Conservation (phyloP, 139 green algal species). For the Ettlia oleoabundans region DNA sequence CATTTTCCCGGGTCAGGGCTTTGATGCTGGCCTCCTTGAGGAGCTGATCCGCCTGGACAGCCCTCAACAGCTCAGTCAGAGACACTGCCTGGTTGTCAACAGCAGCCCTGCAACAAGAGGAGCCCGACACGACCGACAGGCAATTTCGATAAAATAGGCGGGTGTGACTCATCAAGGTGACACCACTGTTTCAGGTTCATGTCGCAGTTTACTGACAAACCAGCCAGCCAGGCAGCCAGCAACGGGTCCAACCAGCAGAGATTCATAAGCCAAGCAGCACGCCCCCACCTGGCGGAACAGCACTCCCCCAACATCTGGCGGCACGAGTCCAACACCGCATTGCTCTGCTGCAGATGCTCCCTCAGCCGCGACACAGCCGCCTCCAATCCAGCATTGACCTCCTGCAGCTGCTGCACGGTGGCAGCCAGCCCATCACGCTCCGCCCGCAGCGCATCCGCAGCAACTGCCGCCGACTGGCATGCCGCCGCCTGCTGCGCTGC, state of each 20-base stretch:
- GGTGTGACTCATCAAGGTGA: not conserved
- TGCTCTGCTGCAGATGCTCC: conserved; percentile 11
- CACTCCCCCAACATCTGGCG: conserved; percentile 6
- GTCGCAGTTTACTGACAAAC: too few species aligned
- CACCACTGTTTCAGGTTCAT: too few species aligned
- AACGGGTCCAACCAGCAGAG: not conserved
- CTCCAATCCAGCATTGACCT: not conserved
- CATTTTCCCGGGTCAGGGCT: conserved; percentile 6
- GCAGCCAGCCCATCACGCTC: conserved; percentile 5
- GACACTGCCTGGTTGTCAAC: not conserved
- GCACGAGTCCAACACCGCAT: conserved; percentile 21
- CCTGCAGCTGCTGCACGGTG: conserved; percentile 5
- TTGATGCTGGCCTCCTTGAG: conserved; percentile 30
- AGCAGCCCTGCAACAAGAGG: not conserved
- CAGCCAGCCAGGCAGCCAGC: not conserved
- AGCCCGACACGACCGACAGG: too few species aligned
- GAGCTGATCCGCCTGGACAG: conserved; percentile 10
- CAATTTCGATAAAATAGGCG: too few species aligned
- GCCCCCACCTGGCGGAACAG: not conserved
- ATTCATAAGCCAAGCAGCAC: too few species aligned
- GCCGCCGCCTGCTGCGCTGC: not conserved
- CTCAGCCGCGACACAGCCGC: not conserved
- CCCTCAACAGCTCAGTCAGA: conserved; percentile 17
- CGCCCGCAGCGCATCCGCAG: not conserved
- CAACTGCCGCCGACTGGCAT: not conserved